Percentiles rank a stretch among this genome's conserved stretches.
These are phyloP conservation scores for Wickerhamomyces sydowiorum DNA, from an alignment of 805 yeast genomes.

Conservation along the genomic window DNA sequence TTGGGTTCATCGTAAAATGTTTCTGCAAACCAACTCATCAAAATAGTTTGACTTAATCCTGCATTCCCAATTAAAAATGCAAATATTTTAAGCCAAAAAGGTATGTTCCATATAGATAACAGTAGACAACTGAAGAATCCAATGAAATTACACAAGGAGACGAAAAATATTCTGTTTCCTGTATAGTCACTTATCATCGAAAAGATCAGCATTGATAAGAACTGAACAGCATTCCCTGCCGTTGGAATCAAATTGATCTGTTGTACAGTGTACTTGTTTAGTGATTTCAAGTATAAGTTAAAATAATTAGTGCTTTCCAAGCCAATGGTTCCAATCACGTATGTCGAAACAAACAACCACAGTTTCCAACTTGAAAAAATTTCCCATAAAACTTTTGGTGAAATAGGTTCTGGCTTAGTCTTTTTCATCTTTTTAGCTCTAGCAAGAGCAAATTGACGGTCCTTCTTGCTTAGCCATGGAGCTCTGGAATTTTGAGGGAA, in stretches of 20 bases:
- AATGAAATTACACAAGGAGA: too few relatives aligned
- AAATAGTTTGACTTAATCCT: neutral
- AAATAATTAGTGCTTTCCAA: neutral
- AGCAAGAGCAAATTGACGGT: constrained; percentile 7
- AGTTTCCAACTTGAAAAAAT: constrained; percentile 47
- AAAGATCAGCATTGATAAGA: neutral
- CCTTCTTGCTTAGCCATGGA: constrained; percentile 5
- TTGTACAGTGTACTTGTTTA: neutral
- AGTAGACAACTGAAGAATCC: neutral
- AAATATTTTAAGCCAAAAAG: neutral
- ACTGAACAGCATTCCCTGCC: constrained; percentile 3
- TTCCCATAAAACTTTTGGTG: constrained; percentile 55
- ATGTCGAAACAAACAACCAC: constrained; percentile 3
- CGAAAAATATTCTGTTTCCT: constrained; percentile 2
- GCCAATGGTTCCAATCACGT: constrained; percentile 2
- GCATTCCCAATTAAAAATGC: constrained; percentile 1
- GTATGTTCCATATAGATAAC: constrained; percentile 1
- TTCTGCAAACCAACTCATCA: constrained; percentile 3
- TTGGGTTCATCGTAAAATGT: constrained; percentile 1
- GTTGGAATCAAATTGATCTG: constrained; percentile 5
- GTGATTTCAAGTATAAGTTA: constrained; percentile 1
- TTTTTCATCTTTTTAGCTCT: constrained; percentile 40
- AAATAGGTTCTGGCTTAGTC: constrained; percentile 44
- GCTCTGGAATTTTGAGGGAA: constrained; percentile 7
- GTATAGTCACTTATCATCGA: constrained; percentile 3